Base-by-base conservation (phyloP, 2,329 filamentous ascomycete genomes). In the Diaporthe helianthi region DNA sequence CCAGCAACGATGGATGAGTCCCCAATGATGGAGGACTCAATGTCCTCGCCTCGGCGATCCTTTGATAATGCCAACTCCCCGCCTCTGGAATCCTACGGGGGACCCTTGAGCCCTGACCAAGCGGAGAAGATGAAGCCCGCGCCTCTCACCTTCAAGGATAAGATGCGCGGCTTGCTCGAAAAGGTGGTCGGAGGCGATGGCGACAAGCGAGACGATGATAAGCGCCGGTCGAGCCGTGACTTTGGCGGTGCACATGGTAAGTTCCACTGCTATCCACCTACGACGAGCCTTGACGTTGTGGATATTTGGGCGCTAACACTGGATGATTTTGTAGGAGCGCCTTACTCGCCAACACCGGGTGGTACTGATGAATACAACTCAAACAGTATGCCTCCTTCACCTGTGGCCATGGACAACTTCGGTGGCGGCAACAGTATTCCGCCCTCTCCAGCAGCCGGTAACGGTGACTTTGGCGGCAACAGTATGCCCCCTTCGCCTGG, bases 111-210 rank as follows among this genome's bases (percentile, higher is more conserved):
- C 47, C 8, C 61, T 1, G 4, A 2, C n/a, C 44, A 41, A n/a
- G 33, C 51, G 4, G 58, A 60, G 33, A 53, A 64, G 47, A 10
- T 44, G n/a, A 60, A 71, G 60, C 46, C 46, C 6, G 52, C 24
- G 26, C 52, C 60, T 9, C 12, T 46, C 15, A 52, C 33, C 13
- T 19, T 71, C 26, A 71, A 61, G 22, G 26, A 33, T 38, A 68
- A 44, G 33, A 8, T 69, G 36, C 53, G n/a, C 33, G 65, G 38
- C 6, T 8, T 71, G 17, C 65, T 71, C 10, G 52, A 44, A 52
- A 71, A 71, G 22, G 8, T 24, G 3, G 46, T 24, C 15, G 19
- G 47, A 5, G 52, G n/a, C 5, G 44, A 26, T 19, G 65, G 41
- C 22, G 41, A 36, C 0, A 5, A 53, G 2, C 29, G 31, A 12